A percentile compares a stretch with the other conserved stretches of the same genome.
These are phyloP conservation scores for Saitoella complicata DNA, from an alignment of 805 yeast species.

Conservation along the genomic window DNA sequence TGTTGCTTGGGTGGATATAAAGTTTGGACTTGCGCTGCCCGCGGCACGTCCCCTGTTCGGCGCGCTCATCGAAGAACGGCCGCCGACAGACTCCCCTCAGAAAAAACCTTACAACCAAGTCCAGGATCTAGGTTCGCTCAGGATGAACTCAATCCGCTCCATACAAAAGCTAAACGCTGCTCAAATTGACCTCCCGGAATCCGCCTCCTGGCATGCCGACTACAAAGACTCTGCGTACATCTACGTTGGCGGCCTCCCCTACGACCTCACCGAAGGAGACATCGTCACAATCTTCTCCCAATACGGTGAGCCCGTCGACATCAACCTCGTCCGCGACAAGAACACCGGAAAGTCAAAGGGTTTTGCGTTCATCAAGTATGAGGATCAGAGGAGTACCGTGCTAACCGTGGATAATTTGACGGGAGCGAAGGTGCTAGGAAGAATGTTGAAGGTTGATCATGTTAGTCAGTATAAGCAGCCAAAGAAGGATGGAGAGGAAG, in stretches of 20 bases:
- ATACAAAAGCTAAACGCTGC: too few relatives aligned
- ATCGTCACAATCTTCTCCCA: slow-evolving; percentile 68
- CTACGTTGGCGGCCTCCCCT: slow-evolving; percentile 58
- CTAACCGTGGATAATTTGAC: slow-evolving; percentile 81
- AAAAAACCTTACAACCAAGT: too few relatives aligned
- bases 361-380: slow-evolving; percentile 69
- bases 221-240: slow-evolving; percentile 61
- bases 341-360: slow-evolving; percentile 53
- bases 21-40: too few relatives aligned
- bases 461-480: slow-evolving; percentile 30
- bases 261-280: slow-evolving; percentile 56
- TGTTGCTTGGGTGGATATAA: too few relatives aligned
- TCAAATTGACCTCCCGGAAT: too few relatives aligned
- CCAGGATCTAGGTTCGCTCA: too few relatives aligned
- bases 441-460: slow-evolving; percentile 51
- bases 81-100: too few relatives aligned
- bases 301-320: slow-evolving; percentile 69
- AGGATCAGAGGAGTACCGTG: slow-evolving; percentile 61
- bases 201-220: slow-evolving; percentile 82
- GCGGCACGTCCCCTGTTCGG: too few relatives aligned
- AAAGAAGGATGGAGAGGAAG: slow-evolving; percentile 28
- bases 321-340: slow-evolving; percentile 51
- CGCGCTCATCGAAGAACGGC: too few relatives aligned
- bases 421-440: slow-evolving; percentile 41
- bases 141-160: too few relatives aligned